A percentile compares a stretch with the other conserved stretches of the same genome.
These are phyloP conservation scores for Aschersonia sp. DNA, from an alignment of 2,329 filamentous ascomycete genomes.

Conservation along the genomic window DNA sequence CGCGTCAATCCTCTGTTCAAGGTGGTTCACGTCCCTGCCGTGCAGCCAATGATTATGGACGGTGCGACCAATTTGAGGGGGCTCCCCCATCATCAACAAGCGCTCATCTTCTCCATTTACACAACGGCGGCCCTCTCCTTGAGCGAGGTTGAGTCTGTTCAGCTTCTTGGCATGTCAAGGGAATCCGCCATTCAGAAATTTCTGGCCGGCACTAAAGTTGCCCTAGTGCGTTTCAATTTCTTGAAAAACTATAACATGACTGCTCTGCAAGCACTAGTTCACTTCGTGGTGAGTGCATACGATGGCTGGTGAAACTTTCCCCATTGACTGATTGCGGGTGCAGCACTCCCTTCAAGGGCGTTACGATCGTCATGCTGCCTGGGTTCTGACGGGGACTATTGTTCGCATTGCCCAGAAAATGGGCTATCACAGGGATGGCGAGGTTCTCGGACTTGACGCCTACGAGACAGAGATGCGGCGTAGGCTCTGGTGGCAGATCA, in stretches of 20 bases:
- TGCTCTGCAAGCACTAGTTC: slow-evolving; percentile 41
- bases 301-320: not conserved
- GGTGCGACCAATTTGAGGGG: slow-evolving; percentile 40
- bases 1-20: slow-evolving; percentile 64
- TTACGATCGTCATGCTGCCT: slow-evolving; percentile 43
- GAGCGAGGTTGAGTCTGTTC: slow-evolving; percentile 35
- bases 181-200: slow-evolving; percentile 36
- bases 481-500: slow-evolving; percentile 51
- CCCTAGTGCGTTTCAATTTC: slow-evolving; percentile 39
- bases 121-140: slow-evolving; percentile 43
- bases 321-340: slow-evolving; percentile 5
- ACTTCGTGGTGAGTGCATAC: slow-evolving; percentile 34
- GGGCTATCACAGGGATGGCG: slow-evolving; percentile 50
- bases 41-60: slow-evolving; percentile 51
- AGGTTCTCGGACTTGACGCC: slow-evolving; percentile 36
- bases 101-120: slow-evolving; percentile 52
- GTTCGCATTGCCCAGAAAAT: slow-evolving; percentile 53
- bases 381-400: slow-evolving; percentile 45
- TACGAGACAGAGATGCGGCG: slow-evolving; percentile 56
- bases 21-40: slow-evolving; percentile 53
- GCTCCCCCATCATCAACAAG: slow-evolving; percentile 43
- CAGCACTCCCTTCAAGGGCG: slow-evolving; percentile 41
- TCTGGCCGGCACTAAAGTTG: slow-evolving; percentile 33
- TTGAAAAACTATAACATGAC: slow-evolving; percentile 42
- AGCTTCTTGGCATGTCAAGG: slow-evolving; percentile 33